phyloP scores from a whole-genome alignment of 2,329 filamentous ascomycete species.

The Phialophora chinensis region DNA sequence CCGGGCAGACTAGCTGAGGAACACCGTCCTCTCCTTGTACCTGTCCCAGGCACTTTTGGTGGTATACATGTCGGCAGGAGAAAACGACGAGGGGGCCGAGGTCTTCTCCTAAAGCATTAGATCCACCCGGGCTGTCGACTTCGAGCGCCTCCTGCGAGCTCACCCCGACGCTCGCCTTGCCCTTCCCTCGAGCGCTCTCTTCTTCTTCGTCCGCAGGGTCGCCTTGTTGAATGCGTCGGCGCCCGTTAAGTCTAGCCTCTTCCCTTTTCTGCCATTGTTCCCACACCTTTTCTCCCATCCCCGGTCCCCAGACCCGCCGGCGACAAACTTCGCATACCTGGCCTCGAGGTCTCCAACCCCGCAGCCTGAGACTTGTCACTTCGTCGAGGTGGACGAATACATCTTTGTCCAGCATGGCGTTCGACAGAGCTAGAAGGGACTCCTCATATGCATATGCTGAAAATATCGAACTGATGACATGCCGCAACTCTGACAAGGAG shows the following conservation, averaged over 20 bases:
- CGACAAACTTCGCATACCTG: slow-evolving; percentile 89
- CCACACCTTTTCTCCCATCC: slow-evolving; percentile 77
- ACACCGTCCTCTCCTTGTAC: slow-evolving; percentile 34
- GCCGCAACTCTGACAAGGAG: slow-evolving; percentile 82
- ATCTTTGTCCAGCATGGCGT: slow-evolving; percentile 84
- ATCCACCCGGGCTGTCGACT: slow-evolving; percentile 16
- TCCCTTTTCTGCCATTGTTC: slow-evolving; percentile 76
- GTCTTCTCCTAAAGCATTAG: neutral
- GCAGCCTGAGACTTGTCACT: slow-evolving; percentile 74
- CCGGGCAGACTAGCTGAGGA: slow-evolving; percentile 27
- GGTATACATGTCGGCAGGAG: slow-evolving; percentile 57
- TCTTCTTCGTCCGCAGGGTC: slow-evolving; percentile 29
- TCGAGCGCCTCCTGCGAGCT: slow-evolving; percentile 21
- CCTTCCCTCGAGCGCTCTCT: slow-evolving; percentile 31
- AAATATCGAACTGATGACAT: slow-evolving; percentile 87
- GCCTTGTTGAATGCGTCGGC: slow-evolving; percentile 17
- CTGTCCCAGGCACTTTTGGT: slow-evolving; percentile 52
- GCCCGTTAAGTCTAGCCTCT: slow-evolving; percentile 41
- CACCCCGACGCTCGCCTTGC: slow-evolving; percentile 33
- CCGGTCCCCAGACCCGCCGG: slow-evolving; percentile 84
- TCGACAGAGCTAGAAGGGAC: slow-evolving; percentile 83
- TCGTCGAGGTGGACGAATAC: slow-evolving; percentile 82
- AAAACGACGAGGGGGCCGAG: slow-evolving; percentile 52
- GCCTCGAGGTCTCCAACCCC: slow-evolving; percentile 85
- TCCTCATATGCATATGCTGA: slow-evolving; percentile 95